Percentiles rank a stretch among this genome's conserved stretches.
These are phyloP conservation scores for Fusarium fujikuroi DNA, from an alignment of 2,329 filamentous ascomycete genomes.

Conservation along the genomic window DNA sequence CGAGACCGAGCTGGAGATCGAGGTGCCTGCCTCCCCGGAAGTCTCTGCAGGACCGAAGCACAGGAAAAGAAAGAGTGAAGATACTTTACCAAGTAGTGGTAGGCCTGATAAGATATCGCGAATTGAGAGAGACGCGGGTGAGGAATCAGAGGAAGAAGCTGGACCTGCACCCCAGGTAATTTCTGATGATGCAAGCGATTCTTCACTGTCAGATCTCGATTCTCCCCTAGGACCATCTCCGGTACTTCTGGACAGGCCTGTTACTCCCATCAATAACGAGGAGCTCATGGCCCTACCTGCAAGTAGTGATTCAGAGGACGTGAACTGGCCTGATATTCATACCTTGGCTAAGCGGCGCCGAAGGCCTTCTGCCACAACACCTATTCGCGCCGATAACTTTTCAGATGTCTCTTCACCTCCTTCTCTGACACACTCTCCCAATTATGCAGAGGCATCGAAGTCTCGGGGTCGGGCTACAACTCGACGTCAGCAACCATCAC, in stretches of 20 bases:
- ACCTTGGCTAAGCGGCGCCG: slow-evolving; percentile 60
- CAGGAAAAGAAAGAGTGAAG: slow-evolving; percentile 68
- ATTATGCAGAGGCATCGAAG: slow-evolving; percentile 53
- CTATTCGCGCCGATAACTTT: slow-evolving; percentile 53
- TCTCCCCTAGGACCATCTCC: slow-evolving; percentile 50
- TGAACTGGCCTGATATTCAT: slow-evolving; percentile 64
- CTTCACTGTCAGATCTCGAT: slow-evolving; percentile 51
- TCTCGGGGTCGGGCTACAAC: slow-evolving; percentile 47
- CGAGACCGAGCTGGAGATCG: slow-evolving; percentile 26
- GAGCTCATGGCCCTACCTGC: slow-evolving; percentile 65
- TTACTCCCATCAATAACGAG: slow-evolving; percentile 59
- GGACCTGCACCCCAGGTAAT: slow-evolving; percentile 10
- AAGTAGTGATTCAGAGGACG: slow-evolving; percentile 62
- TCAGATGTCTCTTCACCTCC: slow-evolving; percentile 72
- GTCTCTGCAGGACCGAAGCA: slow-evolving; percentile 48
- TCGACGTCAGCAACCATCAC: slow-evolving; percentile 52
- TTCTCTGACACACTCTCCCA: slow-evolving; percentile 74
- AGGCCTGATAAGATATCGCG: slow-evolving; percentile 52
- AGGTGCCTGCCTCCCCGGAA: slow-evolving; percentile 42
- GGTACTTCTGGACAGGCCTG: slow-evolving; percentile 44
- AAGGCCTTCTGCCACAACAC: slow-evolving; percentile 51
- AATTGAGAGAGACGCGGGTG: slow-evolving; percentile 37
- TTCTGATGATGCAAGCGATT: slow-evolving; percentile 49
- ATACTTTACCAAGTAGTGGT: slow-evolving; percentile 53
- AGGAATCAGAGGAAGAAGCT: slow-evolving; percentile 27